Percentiles rank a stretch among this genome's conserved stretches.
These are phyloP conservation scores for Calonectria crousiana DNA, from an alignment of 2,329 filamentous ascomycete species.

Conservation along the genomic window DNA sequence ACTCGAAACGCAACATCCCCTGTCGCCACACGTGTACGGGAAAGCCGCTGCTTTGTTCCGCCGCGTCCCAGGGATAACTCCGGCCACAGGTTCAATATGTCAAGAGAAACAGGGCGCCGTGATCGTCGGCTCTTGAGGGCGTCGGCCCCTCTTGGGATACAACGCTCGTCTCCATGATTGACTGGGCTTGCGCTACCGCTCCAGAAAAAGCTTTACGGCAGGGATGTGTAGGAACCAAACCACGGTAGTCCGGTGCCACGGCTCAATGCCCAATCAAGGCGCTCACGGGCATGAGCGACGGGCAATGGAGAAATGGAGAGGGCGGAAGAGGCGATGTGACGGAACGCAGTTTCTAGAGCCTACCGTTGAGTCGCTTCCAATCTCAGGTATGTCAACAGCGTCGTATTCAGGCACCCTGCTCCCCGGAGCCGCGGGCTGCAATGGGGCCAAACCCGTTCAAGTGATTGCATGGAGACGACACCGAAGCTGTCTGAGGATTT, in stretches of 20 bases:
- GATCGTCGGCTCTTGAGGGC: slow-evolving; percentile 11
- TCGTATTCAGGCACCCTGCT: slow-evolving; percentile 14
- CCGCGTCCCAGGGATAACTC: slow-evolving; percentile 22
- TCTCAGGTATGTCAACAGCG: slow-evolving; percentile 18
- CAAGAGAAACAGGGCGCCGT: slow-evolving; percentile 8
- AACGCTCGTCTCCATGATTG: slow-evolving; percentile 5
- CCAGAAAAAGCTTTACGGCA: slow-evolving; percentile 10
- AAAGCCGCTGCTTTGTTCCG: slow-evolving; percentile 24
- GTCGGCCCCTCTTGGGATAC: slow-evolving; percentile 3
- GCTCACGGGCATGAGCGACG: neutral
- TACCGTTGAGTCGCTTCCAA: slow-evolving; percentile 5
- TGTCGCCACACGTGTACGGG: slow-evolving; percentile 40
- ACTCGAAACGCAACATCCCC: slow-evolving; percentile 38
- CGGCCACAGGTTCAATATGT: slow-evolving; percentile 17
- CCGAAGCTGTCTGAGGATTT: slow-evolving; percentile 16
- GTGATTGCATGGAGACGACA: slow-evolving; percentile 25
- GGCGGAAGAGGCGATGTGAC: slow-evolving; percentile 14
- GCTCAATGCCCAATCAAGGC: slow-evolving; percentile 25
- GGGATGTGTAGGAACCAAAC: slow-evolving; percentile 25
- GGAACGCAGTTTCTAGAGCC: slow-evolving; percentile 8
- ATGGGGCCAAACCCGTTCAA: neutral
- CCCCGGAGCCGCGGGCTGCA: neutral
- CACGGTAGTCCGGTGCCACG: slow-evolving; percentile 24
- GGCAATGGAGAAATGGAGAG: neutral
- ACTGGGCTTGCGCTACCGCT: slow-evolving; percentile 2